Evolutionary conservation across 306 rosid species (phyloP), one percentile per base, ranked within the genome.

Genomic region (Corylus americana): DNA sequence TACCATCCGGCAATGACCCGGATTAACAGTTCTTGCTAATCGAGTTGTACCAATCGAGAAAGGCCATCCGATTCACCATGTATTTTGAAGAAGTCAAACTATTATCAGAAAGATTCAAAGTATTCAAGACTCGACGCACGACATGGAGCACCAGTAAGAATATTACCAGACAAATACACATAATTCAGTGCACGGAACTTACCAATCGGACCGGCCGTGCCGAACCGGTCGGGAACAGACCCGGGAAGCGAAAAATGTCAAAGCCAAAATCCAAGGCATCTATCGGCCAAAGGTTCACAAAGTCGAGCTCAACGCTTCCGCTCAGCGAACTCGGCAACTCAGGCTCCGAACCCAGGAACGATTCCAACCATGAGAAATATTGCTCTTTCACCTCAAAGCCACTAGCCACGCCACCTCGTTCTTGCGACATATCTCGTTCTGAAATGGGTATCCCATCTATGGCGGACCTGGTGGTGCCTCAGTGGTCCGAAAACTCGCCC

Each of bases 181-280:
- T 1, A 2, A 66, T 71, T 77, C 71, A 96, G 84, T 69, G 25
- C 18, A n/a, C 61, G 85, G 92, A 93, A 83, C 72, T 73, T 20
- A 49, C 97, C 87, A 51, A 95, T 79, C 62, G 78, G 45, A 68
- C 93, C 97, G 18, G 31, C 72, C 22, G 92, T 78, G 44, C 98
- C 97, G 16, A 93, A 90, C 97, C 90, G 91, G 44, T 90, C 90
- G 16, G 99, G 99, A 74, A 96, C 89, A 20, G 89, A 81, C n/a
- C 94, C 98, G 17, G 87, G 97, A 8, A 93, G 97, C 74, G n/a
- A 61, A 77, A 95, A 95, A 22, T 22, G 25, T 22, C 70, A 5
- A 42, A 8, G 45, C 6, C 45, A 42, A 42, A 7, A 22, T 22
- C 25, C 45, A 42, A 42, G 6, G 6, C 6, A 22, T 22, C 25